A percentile compares a stretch with the other conserved stretches of the same genome.
These are phyloP conservation scores for Fabrea salina DNA, from an alignment of 169 alveolate genomes.

Conservation along the genomic window DNA sequence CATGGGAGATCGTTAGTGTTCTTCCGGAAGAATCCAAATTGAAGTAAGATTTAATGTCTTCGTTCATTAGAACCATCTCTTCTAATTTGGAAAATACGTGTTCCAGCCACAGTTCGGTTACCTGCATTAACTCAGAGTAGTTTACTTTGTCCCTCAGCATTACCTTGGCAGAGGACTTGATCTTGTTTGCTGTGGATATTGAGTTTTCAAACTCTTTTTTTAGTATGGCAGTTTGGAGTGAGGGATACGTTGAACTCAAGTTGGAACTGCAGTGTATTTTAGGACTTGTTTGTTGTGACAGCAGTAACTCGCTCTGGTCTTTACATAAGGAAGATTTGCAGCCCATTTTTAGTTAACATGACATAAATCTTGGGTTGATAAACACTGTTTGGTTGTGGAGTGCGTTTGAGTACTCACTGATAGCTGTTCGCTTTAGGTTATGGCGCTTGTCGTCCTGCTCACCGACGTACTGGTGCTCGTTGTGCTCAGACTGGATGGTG, in stretches of 20 bases:
- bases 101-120: neutral
- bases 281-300: neutral
- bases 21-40: neutral
- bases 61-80: neutral
- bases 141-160: neutral
- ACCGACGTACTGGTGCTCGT: conserved; percentile 21
- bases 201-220: neutral
- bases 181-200: neutral
- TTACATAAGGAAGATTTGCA: neutral
- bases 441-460: neutral
- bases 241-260: neutral
- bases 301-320: neutral
- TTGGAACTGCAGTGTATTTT: neutral
- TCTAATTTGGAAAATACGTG: neutral
- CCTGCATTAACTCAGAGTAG: neutral
- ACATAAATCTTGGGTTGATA: conserved; percentile 31
- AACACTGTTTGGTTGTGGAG: conserved; percentile 32
- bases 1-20: neutral
- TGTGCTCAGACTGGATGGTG: conserved; percentile 28
- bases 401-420: conserved; percentile 35
- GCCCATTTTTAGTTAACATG: conserved; percentile 9
- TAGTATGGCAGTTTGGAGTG: neutral
- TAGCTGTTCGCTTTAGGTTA: conserved; percentile 22
- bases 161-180: neutral
- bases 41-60: neutral